These are phyloP conservation scores for Sclerotinia spermophila DNA, from an alignment of 2,329 filamentous ascomycete species.

Conservation along the genomic window DNA sequence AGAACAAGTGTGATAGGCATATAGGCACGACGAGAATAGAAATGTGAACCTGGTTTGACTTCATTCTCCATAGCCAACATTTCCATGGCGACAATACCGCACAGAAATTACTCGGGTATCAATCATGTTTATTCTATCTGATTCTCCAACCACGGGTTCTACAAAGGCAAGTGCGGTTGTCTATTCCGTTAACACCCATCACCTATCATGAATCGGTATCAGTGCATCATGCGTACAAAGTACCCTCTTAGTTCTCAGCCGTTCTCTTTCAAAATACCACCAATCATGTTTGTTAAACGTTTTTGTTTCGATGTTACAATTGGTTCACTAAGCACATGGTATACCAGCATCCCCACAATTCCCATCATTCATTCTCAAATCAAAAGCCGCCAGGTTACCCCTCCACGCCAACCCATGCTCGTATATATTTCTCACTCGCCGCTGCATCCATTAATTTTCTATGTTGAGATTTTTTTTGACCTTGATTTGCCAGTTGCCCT, in stretches of 20 bases:
- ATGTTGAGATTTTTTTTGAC: background rate
- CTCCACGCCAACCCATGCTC: slow-evolving; percentile 12
- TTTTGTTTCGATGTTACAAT: background rate
- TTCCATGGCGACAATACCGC: background rate
- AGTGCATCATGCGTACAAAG: slow-evolving; percentile 13
- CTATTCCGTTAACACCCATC: slow-evolving; percentile 5
- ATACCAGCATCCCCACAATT: slow-evolving; percentile 13
- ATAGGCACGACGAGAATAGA: slow-evolving; percentile 7
- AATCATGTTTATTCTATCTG: background rate
- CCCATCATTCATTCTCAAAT: slow-evolving; percentile 13
- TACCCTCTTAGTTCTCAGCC: slow-evolving; percentile 8
- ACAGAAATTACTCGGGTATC: background rate
- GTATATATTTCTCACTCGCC: slow-evolving; percentile 10
- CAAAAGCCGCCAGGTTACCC: slow-evolving; percentile 18
- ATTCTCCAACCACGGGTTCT: slow-evolving; percentile 1
- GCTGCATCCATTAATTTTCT: slow-evolving; percentile 6
- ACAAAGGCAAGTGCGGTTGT: background rate
- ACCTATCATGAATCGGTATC: background rate
- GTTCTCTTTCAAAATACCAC: background rate
- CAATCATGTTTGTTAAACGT: background rate
- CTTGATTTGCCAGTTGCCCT: background rate
- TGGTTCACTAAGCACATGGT: slow-evolving; percentile 14
- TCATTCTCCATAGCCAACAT: background rate
- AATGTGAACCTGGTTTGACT: background rate
- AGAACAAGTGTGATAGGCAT: background rate